A percentile compares a stretch with the other conserved stretches of the same genome.
Evolutionary conservation across 2,329 filamentous ascomycete species (phyloP).

Genomic region (Trichoderma aggressivum): DNA sequence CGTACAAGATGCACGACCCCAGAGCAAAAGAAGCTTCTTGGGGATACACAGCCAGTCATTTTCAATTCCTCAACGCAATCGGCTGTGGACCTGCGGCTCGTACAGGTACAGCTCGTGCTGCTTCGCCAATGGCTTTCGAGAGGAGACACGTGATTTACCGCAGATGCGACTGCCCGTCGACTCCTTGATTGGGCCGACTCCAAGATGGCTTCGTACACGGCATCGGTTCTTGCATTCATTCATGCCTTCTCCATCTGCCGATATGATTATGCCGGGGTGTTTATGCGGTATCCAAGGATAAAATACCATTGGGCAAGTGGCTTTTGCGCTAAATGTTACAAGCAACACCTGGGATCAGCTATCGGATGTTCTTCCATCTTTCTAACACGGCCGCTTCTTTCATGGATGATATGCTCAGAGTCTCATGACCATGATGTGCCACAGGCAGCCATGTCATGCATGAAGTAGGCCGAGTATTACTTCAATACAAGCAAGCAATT

Average conservation of each 20-base stretch:
- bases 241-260: background rate
- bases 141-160: constrained; percentile 10
- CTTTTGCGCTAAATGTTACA: background rate
- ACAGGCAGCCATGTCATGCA: background rate
- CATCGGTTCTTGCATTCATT: background rate
- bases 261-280: fast-evolving
- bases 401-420: background rate
- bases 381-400: background rate
- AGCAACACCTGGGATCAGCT: background rate
- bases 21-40: background rate
- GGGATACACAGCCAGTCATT: background rate
- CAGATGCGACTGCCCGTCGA: constrained; percentile 10
- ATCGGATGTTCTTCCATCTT: background rate
- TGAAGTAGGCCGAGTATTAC: background rate
- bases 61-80: background rate
- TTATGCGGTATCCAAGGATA: background rate
- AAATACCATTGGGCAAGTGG: background rate
- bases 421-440: background rate
- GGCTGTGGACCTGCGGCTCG: background rate
- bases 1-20: background rate
- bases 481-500: background rate
- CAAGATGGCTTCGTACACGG: background rate
- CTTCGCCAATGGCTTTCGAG: background rate
- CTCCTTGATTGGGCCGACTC: background rate
- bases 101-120: background rate